phyloP scores from a whole-genome alignment of 2,329 filamentous ascomycete genomes.

The Cladosporium sp. region DNA sequence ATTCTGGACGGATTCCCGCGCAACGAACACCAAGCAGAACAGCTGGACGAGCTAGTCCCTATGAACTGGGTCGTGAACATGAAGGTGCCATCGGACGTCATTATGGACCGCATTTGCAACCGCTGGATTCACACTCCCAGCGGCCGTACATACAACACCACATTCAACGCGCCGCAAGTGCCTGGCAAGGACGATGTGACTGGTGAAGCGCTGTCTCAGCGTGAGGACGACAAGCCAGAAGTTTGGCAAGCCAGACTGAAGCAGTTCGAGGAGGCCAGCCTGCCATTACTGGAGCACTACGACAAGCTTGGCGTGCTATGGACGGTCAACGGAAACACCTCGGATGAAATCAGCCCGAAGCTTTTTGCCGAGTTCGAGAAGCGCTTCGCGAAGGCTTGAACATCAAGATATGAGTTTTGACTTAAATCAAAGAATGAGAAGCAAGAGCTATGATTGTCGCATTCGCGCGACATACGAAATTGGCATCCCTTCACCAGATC shows the following conservation, averaged over 20 bases:
- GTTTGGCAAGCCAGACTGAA: constrained; percentile 79
- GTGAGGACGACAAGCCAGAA: constrained; percentile 82
- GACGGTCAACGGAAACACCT: constrained; percentile 84
- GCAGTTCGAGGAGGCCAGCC: constrained; percentile 85
- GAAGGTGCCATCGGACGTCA: constrained; percentile 80
- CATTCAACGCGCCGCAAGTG: constrained; percentile 83
- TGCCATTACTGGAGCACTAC: constrained; percentile 86
- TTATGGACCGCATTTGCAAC: constrained; percentile 85
- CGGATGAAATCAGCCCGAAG: constrained; percentile 93
- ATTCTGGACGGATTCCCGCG: constrained; percentile 96
- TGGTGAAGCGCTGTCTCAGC: constrained; percentile 78
- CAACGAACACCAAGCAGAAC: constrained; percentile 75
- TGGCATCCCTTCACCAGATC: background rate
- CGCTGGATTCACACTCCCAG: constrained; percentile 93
- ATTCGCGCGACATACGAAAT: background rate
- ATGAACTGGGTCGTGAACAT: constrained; percentile 92
- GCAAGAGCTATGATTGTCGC: background rate
- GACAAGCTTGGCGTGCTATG: constrained; percentile 79
- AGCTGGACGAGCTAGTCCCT: constrained; percentile 79
- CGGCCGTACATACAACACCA: constrained; percentile 91
- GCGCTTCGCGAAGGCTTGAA: constrained; percentile 57
- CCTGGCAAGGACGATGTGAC: constrained; percentile 85
- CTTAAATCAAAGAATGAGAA: background rate
- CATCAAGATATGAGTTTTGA: background rate
- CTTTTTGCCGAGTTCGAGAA: constrained; percentile 79